Conservation (phyloP, 2,329 filamentous ascomycete species). For the Talaromyces pinophilus region DNA sequence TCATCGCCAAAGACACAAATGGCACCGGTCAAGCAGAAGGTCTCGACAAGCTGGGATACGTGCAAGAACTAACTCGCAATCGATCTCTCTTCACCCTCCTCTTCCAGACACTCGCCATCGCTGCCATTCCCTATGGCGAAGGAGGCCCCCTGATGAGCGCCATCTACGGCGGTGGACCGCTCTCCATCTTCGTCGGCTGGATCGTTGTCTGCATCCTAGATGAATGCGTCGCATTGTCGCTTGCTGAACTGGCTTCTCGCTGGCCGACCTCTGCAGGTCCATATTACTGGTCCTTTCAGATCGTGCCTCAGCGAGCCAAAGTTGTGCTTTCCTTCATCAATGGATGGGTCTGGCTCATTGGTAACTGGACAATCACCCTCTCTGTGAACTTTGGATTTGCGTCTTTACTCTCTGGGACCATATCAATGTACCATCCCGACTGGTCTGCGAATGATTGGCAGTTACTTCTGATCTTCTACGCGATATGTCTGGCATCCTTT, state of each 20-base stretch:
- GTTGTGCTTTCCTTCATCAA: slow-evolving; percentile 55
- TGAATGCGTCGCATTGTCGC: slow-evolving; percentile 55
- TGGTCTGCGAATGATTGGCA: slow-evolving; percentile 62
- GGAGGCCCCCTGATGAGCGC: slow-evolving; percentile 43
- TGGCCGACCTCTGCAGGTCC: slow-evolving; percentile 56
- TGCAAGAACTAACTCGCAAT: slow-evolving; percentile 59
- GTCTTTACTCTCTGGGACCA: slow-evolving; percentile 54
- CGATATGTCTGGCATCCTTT: slow-evolving; percentile 65
- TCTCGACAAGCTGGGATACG: slow-evolving; percentile 57
- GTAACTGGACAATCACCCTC: slow-evolving; percentile 56
- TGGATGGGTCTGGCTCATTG: slow-evolving; percentile 56
- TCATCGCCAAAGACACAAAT: slow-evolving; percentile 23
- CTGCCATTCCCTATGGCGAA: slow-evolving; percentile 60
- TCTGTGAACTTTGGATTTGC: slow-evolving; percentile 60
- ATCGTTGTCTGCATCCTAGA: slow-evolving; percentile 56
- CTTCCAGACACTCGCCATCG: slow-evolving; percentile 63
- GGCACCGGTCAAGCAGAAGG: slow-evolving; percentile 35
- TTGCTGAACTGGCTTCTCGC: slow-evolving; percentile 54
- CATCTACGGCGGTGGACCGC: slow-evolving; percentile 51
- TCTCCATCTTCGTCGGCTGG: slow-evolving; percentile 61
- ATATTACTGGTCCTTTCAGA: slow-evolving; percentile 58
- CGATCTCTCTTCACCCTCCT: slow-evolving; percentile 61
- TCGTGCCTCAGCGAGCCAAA: slow-evolving; percentile 46
- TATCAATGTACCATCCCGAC: slow-evolving; percentile 57
- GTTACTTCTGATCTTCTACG: slow-evolving; percentile 70